phyloP scores from a whole-genome alignment of 805 yeast species.

The Candida cerambycidarum region DNA sequence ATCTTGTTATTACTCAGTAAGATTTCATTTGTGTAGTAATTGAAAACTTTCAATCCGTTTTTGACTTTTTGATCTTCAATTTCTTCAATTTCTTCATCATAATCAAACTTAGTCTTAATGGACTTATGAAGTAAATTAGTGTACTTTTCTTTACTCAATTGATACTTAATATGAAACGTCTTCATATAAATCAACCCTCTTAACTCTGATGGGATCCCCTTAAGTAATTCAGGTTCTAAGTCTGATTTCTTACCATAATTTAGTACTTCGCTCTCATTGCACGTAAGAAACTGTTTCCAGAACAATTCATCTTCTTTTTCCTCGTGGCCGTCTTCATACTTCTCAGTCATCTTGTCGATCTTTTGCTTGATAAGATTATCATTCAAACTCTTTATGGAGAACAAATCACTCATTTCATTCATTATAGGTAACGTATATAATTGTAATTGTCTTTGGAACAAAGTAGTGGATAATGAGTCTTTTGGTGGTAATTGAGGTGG shows the following conservation, averaged over 20 bases:
- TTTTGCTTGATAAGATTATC: conserved; percentile 9
- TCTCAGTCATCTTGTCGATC: conserved; percentile 1
- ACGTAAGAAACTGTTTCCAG: conserved; percentile 10
- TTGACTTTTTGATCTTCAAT: conserved; percentile 17
- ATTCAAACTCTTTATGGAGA: conserved; percentile 11
- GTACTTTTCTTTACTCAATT: conserved; percentile 31
- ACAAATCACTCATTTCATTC: conserved; percentile 25
- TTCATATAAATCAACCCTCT: conserved; percentile 34
- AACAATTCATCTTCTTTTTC: conserved; percentile 4
- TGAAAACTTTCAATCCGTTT: conserved; percentile 31
- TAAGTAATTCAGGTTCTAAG: conserved; percentile 23
- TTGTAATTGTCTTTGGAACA: conserved; percentile 20
- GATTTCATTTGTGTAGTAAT: conserved; percentile 30
- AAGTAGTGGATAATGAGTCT: background rate
- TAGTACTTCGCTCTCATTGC: conserved; percentile 11
- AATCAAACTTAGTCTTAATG: conserved; percentile 5
- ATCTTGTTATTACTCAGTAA: conserved; percentile 3
- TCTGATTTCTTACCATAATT: conserved; percentile 8
- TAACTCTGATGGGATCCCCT: conserved; percentile 31
- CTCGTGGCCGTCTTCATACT: background rate
- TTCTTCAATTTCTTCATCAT: conserved; percentile 15
- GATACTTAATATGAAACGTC: conserved; percentile 29
- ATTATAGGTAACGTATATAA: conserved; percentile 21
- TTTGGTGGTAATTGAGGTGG: conserved; percentile 3
- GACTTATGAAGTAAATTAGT: conserved; percentile 30